Evolutionary conservation across 2,329 filamentous ascomycete genomes (phyloP).

Genomic region (Colletotrichum camelliae): DNA sequence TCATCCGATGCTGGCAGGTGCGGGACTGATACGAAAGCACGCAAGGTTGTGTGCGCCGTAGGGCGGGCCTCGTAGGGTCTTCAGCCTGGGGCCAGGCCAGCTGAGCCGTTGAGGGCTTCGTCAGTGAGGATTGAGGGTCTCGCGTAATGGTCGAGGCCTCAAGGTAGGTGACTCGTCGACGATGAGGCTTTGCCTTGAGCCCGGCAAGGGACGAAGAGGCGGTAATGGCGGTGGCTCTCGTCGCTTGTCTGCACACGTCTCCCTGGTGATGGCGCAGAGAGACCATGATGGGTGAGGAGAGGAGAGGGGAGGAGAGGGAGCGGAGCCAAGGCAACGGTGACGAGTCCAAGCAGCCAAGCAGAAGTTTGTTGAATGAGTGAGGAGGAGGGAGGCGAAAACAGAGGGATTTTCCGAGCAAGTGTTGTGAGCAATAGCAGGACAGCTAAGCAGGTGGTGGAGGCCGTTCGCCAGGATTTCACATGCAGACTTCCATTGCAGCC

Average conservation of each 20-base stretch:
- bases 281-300: not conserved
- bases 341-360: not conserved
- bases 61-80: not conserved
- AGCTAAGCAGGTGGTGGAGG: not conserved
- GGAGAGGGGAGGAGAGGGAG: not conserved
- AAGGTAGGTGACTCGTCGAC: conserved; percentile 11
- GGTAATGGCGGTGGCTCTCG: not conserved
- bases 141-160: not conserved
- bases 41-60: not conserved
- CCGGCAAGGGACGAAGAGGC: not conserved
- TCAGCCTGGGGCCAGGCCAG: not conserved
- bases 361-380: not conserved
- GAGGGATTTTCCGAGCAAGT: not conserved
- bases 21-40: not conserved
- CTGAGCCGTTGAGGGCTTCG: conserved; percentile 3
- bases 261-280: not conserved
- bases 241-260: not conserved
- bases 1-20: conserved; percentile 7
- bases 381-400: not conserved
- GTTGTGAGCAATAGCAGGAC: not conserved
- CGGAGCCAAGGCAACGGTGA: not conserved
- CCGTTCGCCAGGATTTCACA: not conserved
- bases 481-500: not conserved
- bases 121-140: not conserved
- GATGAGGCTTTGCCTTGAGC: not conserved